Percentiles rank a stretch among this genome's conserved stretches.
These are phyloP conservation scores for Diplogelasinospora grovesii DNA, from an alignment of 495 filamentous ascomycete species.

Conservation along the genomic window DNA sequence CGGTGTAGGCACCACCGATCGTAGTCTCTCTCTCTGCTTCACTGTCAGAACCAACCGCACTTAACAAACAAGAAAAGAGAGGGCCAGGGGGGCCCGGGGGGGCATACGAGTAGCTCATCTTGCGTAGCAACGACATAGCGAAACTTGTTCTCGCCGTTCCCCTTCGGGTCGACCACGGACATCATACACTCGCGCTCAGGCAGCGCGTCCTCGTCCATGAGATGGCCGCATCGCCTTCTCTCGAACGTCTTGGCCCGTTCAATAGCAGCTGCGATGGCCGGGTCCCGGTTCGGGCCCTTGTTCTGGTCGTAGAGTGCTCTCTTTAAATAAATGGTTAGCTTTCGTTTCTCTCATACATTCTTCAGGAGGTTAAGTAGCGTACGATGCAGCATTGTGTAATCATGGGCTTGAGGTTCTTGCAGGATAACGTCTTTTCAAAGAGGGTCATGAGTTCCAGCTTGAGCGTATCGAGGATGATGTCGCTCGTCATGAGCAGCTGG, in stretches of 20 bases:
- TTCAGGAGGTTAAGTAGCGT: not conserved
- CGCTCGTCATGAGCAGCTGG: slow-evolving; percentile 60
- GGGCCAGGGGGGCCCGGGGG: not conserved
- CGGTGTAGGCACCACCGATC: slow-evolving; percentile 29
- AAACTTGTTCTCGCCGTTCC: slow-evolving; percentile 70
- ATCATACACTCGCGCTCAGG: slow-evolving; percentile 70
- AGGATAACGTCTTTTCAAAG: slow-evolving; percentile 62
- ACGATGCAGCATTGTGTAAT: slow-evolving; percentile 43
- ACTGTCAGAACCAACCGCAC: too few species aligned
- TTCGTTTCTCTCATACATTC: slow-evolving; percentile 12
- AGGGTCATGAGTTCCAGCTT: slow-evolving; percentile 70
- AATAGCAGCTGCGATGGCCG: slow-evolving; percentile 53
- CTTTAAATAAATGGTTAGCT: slow-evolving; percentile 39
- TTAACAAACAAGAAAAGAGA: not conserved
- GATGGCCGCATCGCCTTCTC: slow-evolving; percentile 82
- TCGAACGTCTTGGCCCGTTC: slow-evolving; percentile 67
- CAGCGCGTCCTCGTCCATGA: slow-evolving; percentile 70
- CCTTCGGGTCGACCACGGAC: slow-evolving; percentile 69
- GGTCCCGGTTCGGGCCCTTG: slow-evolving; percentile 46
- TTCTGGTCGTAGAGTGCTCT: slow-evolving; percentile 57
- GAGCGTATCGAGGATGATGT: slow-evolving; percentile 26
- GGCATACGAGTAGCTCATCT: slow-evolving; percentile 35
- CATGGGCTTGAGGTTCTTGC: slow-evolving; percentile 67
- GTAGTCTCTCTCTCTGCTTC: slow-evolving; percentile 19
- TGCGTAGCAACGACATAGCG: slow-evolving; percentile 84